phyloP scores from a whole-genome alignment of 2,329 filamentous ascomycete genomes.

The Capronia coronata region DNA sequence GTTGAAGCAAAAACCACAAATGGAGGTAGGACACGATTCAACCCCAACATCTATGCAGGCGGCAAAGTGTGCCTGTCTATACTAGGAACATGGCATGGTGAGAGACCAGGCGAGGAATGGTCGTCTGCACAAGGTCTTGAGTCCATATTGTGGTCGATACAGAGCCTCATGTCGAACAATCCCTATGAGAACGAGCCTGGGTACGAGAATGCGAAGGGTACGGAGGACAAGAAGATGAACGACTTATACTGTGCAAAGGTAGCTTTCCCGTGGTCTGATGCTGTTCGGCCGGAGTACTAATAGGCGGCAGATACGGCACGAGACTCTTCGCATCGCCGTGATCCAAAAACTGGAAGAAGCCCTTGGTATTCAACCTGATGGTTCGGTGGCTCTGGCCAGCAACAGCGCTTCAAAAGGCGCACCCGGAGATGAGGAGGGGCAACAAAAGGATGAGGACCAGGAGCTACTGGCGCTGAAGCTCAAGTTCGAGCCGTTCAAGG shows the following conservation, averaged over 20 bases:
- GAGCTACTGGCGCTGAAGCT: conserved; percentile 47
- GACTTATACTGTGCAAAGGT: conserved; percentile 74
- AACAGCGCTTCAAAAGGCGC: conserved; percentile 4
- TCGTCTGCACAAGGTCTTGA: conserved; percentile 92
- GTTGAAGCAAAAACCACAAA: conserved; percentile 77
- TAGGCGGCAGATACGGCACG: conserved; percentile 68
- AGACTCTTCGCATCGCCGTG: conserved; percentile 78
- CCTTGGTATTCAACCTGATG: conserved; percentile 56
- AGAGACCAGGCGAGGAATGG: conserved; percentile 80
- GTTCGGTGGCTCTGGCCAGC: conserved; percentile 34
- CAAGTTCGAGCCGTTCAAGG: conserved; percentile 78
- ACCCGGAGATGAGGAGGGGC: conserved; percentile 32
- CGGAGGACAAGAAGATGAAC: conserved; percentile 66
- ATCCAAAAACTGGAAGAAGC: conserved; percentile 79
- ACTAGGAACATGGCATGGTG: conserved; percentile 88
- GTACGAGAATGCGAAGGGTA: conserved; percentile 67
- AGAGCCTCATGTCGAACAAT: conserved; percentile 88
- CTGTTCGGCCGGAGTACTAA: neutral
- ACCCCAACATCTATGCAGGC: conserved; percentile 88
- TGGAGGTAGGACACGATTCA: conserved; percentile 79
- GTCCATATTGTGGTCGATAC: conserved; percentile 89
- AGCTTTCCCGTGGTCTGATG: conserved; percentile 7
- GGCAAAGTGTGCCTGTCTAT: conserved; percentile 96
- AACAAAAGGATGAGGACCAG: conserved; percentile 38
- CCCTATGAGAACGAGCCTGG: conserved; percentile 96